Conservation (phyloP, 2,329 filamentous ascomycete species). For the Rutstroemia sp. region DNA sequence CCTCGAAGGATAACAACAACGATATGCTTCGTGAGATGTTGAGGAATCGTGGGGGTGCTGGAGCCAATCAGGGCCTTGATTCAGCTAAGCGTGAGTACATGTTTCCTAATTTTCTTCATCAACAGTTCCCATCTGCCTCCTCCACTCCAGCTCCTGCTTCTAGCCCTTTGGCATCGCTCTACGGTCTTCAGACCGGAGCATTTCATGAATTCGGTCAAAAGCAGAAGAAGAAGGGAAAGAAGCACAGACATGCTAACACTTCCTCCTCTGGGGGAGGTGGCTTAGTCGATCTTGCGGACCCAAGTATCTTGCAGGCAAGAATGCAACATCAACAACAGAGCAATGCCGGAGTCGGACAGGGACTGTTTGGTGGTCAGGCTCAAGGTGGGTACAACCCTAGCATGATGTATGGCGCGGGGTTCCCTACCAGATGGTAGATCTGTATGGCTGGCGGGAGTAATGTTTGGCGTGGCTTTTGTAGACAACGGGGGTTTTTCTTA, state of each 20-base stretch:
- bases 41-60: conserved; percentile 56
- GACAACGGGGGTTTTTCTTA: conserved; percentile 26
- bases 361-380: conserved; percentile 77
- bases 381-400: conserved; percentile 93
- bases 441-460: conserved; percentile 19
- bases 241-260: conserved; percentile 99
- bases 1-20: conserved; percentile 64
- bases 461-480: conserved; percentile 21
- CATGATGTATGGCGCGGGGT: conserved; percentile 62
- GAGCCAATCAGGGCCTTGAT: conserved; percentile 68
- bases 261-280: conserved; percentile 99
- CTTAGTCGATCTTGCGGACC: conserved; percentile 99
- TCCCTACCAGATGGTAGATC: conserved; percentile 59
- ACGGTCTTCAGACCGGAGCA: conserved; percentile 76
- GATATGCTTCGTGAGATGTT: conserved; percentile 79
- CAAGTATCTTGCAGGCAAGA: conserved; percentile 97
- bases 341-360: conserved; percentile 79
- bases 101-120: conserved; percentile 85
- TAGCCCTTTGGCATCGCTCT: conserved; percentile 85
- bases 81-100: conserved; percentile 97
- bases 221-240: conserved; percentile 99
- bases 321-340: conserved; percentile 83
- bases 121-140: conserved; percentile 75
- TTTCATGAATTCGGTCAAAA: conserved; percentile 90
- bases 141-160: conserved; percentile 83